Base-by-base conservation (phyloP, 139 green algal species). In the Zygnema circumcarinatum region DNA sequence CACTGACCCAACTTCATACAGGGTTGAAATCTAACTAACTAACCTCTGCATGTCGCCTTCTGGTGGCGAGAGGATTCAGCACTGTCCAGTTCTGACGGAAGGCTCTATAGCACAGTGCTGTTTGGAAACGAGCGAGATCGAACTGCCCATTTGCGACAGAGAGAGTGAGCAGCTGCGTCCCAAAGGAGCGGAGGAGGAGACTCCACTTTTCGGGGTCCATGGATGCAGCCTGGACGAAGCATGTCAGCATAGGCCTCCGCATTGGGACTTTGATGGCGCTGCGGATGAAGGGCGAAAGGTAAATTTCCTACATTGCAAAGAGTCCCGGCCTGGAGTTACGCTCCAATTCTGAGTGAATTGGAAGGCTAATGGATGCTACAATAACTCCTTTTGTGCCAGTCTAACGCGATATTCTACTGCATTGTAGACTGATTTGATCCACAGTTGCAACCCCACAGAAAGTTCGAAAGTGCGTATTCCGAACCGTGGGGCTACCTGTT, bases 81-180 rank as follows among this genome's bases (percentile, higher is more conserved):
- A 80, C 20, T 31, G 39, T 22, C 76, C 76, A 84, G 39, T 84
- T 79, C 16, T 32, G 42, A 16, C 76, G 76, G 16, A 84, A 79
- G 20, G 16, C n/a, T 16, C 76, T 20, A 80, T 84, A 84, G 42
- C 42, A 83, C 20, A 82, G 16, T 16, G 53, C 16, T 16, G 79
- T 16, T 16, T 84, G 53, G 76, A 84, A 72, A 31, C 53, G 76
- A 31, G 76, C 76, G 16, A 38, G 11, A 79, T 84, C 76, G 16
- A 32, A 11, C 11, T 84, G 76, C 42, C 53, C 76, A 80, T 16
- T 80, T 16, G 53, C 41, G 20, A 21, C 20, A 38, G 76, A 20
- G 20, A 84, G 16, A 31, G 53, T 20, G 20, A 42, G 20, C 76
- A 84, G 41, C 76, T 84, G 16, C 20, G 11, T 21, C 20, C 42